Evolutionary conservation across 768 basidiomycete species (phyloP), one percentile per base, ranked within the genome.

Genomic region (Rhodotorula sphaerocarpa): DNA sequence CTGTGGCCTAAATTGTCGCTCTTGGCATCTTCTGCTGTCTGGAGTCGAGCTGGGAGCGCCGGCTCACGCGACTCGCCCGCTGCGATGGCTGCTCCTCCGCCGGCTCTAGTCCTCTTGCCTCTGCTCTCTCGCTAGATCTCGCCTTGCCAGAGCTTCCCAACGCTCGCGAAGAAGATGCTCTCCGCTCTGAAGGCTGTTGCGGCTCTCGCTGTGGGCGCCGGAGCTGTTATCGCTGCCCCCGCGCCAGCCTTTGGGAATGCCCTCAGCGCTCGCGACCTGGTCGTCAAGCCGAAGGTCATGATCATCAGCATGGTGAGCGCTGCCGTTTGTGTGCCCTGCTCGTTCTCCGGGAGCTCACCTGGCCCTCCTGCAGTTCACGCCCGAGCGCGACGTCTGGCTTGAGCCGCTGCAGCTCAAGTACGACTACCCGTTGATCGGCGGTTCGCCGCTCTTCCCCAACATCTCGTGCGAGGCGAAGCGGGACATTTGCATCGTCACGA

Each of bases 401-500:
- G 51, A 67, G 50, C 50, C 67, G 9, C 59, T 72, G 47, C 31
- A 50, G 14, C 72, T 78, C 10, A 74, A 68, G 14, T 67, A 74
- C 23, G 78, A 78, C 65, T 66, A 78, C 45, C 41, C 65, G 7
- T 50, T 55, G 52, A 6, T 11, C 14, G 78, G 78, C 15, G 63
- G 78, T 23, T 79, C 77, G 1, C 76, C 75, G 10, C 70, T 76
- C 20, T 79, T 64, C 71, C 78, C 78, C 4, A 56, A 76, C 53
- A 73, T 74, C 12, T 74, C 75, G 42, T 79, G 79, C 67, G 75
- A 77, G 21, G 39, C 47, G 34, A 62, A 71, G 33, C 75, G 75
- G 9, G 61, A 67, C 18, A 72, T 78, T 47, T 80, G 79, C 59
- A 75, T 78, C 41, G 59, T 78, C 14, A 75, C 48, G 30, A 68